phyloP scores from a whole-genome alignment of 805 yeast genomes.

The Pichia phayaonensis region DNA sequence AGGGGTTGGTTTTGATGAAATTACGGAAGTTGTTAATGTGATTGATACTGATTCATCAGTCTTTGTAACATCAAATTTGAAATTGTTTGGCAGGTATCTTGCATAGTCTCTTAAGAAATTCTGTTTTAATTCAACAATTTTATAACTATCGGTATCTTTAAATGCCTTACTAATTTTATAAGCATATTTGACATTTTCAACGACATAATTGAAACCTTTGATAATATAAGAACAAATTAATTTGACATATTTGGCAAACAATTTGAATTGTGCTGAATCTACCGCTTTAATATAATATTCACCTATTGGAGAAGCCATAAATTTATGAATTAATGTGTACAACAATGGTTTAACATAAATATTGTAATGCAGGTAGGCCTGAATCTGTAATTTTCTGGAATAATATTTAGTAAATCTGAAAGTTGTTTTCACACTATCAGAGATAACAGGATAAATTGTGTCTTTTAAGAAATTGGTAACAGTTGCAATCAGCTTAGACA shows the following conservation, averaged over 20 bases:
- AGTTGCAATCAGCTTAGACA: not conserved
- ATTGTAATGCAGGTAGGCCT: constrained; percentile 16
- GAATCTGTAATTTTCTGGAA: constrained; percentile 9
- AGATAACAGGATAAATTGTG: constrained; percentile 14
- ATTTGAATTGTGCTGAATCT: constrained; percentile 9
- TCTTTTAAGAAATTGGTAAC: not conserved
- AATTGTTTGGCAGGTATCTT: not conserved
- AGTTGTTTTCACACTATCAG: not conserved
- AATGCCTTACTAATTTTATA: constrained; percentile 17
- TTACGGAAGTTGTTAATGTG: constrained; percentile 11
- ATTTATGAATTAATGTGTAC: constrained; percentile 5
- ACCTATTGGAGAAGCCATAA: constrained; percentile 17
- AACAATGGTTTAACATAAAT: constrained; percentile 19
- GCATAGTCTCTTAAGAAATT: constrained; percentile 19
- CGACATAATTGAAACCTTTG: constrained; percentile 7
- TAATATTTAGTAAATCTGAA: constrained; percentile 5
- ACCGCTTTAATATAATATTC: constrained; percentile 13
- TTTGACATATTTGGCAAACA: constrained; percentile 2
- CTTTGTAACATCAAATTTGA: constrained; percentile 5
- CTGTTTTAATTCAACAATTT: constrained; percentile 24
- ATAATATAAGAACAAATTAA: constrained; percentile 1
- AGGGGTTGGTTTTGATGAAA: not conserved
- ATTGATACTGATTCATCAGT: constrained; percentile 8
- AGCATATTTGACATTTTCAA: constrained; percentile 12
- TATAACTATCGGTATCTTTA: constrained; percentile 22